Evolutionary conservation across 176 grass and related monocot genomes (phyloP), one percentile per base, ranked within the genome.

Genomic region (Oryza officinalis): DNA sequence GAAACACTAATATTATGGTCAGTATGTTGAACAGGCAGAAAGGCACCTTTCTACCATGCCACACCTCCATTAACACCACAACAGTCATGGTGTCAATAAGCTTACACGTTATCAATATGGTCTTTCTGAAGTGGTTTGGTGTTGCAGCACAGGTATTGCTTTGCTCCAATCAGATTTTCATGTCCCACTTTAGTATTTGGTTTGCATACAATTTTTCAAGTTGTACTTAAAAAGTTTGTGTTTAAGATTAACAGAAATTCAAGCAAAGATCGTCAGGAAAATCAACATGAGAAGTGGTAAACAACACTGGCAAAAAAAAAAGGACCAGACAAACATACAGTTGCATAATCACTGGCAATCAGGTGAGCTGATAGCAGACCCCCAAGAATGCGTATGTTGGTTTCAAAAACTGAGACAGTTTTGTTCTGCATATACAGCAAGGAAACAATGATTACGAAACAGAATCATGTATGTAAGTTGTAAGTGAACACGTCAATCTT

Each of bases 381-480:
- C 14, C 95, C 95, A 50, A 98, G 92, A 78, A 98, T 91, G 63
- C 95, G 90, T 67, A 98, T 98, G 63, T 94, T 98, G 74, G 95
- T 98, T 87, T 98, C 95, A 75, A 98, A 98, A 73, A 98, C 90
- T 49, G 95, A 98, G 72, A 98, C 95, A 18, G 95, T 98, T 93
- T 98, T 98, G 71, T 95, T 92, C 95, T 98, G 86, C 81, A 83
- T 73, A 67, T 40, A 37, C 35, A 73, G 43, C 6, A 18, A 65
- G 26, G 10, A 77, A 80, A 90, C 69, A 89, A 89, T 85, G 47
- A 80, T 69, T 80, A 71, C 54, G 2, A 41, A 41, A 41, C 13
- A 76, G 72, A 31, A 32, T 80, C 17, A 4, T 78, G 76, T 61
- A 69, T 38, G 37, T 44, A 69, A 38, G 28, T 44, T 78, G 27